These are phyloP conservation scores for Davidsoniella neocaledoniae DNA, from an alignment of 2,329 filamentous ascomycete species.

Conservation along the genomic window DNA sequence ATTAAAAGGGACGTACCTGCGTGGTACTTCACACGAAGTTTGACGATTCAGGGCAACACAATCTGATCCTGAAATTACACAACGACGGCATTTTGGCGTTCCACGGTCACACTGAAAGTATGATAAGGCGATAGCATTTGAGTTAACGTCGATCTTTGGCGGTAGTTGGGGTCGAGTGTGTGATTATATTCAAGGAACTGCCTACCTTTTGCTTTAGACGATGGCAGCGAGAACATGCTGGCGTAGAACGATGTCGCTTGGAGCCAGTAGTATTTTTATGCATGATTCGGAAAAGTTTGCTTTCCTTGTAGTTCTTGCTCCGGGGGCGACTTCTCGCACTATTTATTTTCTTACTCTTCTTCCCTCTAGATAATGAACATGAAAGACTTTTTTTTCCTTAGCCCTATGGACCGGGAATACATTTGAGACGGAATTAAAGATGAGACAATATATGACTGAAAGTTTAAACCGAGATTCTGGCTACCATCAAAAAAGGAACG, in stretches of 20 bases:
- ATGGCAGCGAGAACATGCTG: constrained; percentile 14
- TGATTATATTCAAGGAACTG: not conserved
- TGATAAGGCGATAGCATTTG: not conserved
- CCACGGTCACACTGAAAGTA: constrained; percentile 12
- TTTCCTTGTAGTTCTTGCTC: too few species aligned
- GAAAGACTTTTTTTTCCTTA: too few species aligned
- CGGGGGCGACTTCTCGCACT: too few species aligned
- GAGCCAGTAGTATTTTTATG: not conserved
- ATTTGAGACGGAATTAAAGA: too few species aligned
- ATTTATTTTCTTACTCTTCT: too few species aligned
- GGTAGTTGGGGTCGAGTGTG: not conserved
- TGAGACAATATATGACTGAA: too few species aligned
- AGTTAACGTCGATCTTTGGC: not conserved
- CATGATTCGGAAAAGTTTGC: too few species aligned
- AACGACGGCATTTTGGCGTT: constrained; percentile 13
- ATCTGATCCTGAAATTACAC: constrained; percentile 11
- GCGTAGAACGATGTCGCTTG: constrained; percentile 8
- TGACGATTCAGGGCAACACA: constrained; percentile 13
- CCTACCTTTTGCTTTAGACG: constrained; percentile 12
- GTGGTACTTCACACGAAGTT: constrained; percentile 12
- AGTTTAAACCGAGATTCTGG: too few species aligned
- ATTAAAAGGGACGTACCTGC: constrained; percentile 9
- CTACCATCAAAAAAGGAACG: too few species aligned
- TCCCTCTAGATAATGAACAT: too few species aligned
- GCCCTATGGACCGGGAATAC: too few species aligned